Percentiles rank a stretch among this genome's conserved stretches.
Evolutionary conservation across 495 filamentous ascomycete species (phyloP).

Genomic region (Pseudoneurospora amorphoporcata): DNA sequence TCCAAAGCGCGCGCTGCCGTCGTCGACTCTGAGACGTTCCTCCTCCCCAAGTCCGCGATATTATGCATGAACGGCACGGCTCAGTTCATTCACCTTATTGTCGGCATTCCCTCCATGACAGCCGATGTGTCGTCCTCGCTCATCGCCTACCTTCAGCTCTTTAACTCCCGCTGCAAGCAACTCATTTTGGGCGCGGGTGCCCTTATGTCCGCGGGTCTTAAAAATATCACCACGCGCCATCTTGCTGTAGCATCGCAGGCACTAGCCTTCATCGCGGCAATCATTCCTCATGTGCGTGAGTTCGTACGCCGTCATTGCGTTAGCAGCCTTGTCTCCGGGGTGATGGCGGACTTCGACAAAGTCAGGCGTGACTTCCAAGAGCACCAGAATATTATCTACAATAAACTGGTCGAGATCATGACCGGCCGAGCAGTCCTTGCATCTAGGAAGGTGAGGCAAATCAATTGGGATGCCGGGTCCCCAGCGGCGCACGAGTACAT

Average conservation of each 20-base stretch:
- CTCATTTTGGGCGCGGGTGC: conserved; percentile 92
- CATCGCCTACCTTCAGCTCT: conserved; percentile 62
- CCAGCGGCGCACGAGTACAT: conserved; percentile 59
- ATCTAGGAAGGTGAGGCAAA: conserved; percentile 62
- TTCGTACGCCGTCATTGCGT: conserved; percentile 73
- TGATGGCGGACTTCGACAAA: conserved; percentile 90
- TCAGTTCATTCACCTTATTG: conserved; percentile 69
- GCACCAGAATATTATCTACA: conserved; percentile 85
- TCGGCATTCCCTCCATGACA: conserved; percentile 79
- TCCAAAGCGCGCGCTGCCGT: conserved; percentile 62
- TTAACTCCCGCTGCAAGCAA: conserved; percentile 89
- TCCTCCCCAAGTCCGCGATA: conserved; percentile 73
- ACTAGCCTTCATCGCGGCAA: conserved; percentile 71
- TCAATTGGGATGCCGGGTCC: conserved; percentile 54
- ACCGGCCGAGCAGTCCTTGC: conserved; percentile 61
- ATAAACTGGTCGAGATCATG: conserved; percentile 97
- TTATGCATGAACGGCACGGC: conserved; percentile 72
- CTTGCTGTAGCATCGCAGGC: conserved; percentile 87
- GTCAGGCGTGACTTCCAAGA: conserved; percentile 81
- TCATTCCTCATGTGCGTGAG: conserved; percentile 86
- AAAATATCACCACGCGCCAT: conserved; percentile 94
- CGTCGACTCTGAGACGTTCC: conserved; percentile 76
- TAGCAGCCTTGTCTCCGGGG: conserved; percentile 27
- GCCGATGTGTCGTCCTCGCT: conserved; percentile 63
- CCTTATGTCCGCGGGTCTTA: conserved; percentile 79